Conservation (phyloP, 305 asterid genomes). For the Solanum chacoense region DNA sequence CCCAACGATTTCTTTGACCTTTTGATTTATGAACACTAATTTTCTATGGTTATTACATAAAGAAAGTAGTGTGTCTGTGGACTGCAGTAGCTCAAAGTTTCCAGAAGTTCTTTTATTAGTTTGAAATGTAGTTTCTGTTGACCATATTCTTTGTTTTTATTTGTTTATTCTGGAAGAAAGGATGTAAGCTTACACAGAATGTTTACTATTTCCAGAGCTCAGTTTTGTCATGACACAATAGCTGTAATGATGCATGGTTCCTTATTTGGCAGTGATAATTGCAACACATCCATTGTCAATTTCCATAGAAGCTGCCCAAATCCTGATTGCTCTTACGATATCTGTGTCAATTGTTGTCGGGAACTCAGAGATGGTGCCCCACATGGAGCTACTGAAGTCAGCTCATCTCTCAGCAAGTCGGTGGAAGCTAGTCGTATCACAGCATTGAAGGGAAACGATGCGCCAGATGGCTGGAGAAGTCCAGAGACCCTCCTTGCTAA, state of each 20-base stretch:
- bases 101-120: background rate
- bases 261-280: constrained; percentile 52
- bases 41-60: background rate
- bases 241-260: constrained; percentile 11
- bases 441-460: constrained; percentile 4
- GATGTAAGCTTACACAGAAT: background rate
- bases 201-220: constrained; percentile 8
- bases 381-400: constrained; percentile 30
- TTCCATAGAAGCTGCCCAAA: constrained; percentile 70
- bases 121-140: background rate
- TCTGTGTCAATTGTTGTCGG: constrained; percentile 64
- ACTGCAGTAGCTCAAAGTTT: background rate
- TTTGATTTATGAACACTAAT: background rate
- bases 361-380: constrained; percentile 53
- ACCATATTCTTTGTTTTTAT: background rate
- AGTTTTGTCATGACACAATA: constrained; percentile 2
- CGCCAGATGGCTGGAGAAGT: constrained; percentile 13
- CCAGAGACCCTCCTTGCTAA: constrained; percentile 13
- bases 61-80: background rate
- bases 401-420: constrained; percentile 5
- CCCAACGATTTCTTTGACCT: background rate
- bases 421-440: constrained; percentile 4
- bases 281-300: constrained; percentile 71
- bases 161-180: constrained; percentile 1
- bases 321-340: constrained; percentile 47